Evolutionary conservation across 2,329 filamentous ascomycete species (phyloP).

Genomic region (Graphilbum ipis-grandicollis): DNA sequence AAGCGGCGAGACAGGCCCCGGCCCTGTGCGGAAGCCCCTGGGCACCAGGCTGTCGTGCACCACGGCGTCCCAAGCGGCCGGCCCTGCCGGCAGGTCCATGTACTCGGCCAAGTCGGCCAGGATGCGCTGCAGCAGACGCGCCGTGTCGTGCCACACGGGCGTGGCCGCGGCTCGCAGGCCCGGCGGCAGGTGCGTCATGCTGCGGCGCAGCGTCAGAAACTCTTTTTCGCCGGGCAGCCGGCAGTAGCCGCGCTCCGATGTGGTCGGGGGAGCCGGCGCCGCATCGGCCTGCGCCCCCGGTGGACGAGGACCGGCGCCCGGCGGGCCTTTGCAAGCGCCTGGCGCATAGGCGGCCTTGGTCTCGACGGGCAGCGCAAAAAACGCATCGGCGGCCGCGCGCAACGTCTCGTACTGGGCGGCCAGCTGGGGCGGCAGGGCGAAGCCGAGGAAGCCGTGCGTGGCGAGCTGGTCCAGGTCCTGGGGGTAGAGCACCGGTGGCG

Average conservation of each 20-base stretch:
- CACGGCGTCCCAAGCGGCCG: slow-evolving; percentile 7
- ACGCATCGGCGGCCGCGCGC: slow-evolving; percentile 4
- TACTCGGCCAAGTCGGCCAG: slow-evolving; percentile 8
- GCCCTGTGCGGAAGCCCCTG: too few species aligned
- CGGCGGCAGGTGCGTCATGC: slow-evolving; percentile 7
- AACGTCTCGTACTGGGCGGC: slow-evolving; percentile 3
- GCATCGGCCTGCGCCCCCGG: too few species aligned
- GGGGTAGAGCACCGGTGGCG: slow-evolving; percentile 9
- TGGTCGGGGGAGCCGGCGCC: too few species aligned
- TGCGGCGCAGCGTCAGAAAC: slow-evolving; percentile 9
- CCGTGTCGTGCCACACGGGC: slow-evolving; percentile 9
- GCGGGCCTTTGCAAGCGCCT: slow-evolving; percentile 2
- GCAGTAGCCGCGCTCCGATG: slow-evolving; percentile 9
- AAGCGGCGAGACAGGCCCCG: too few species aligned
- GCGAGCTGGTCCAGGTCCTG: slow-evolving; percentile 8
- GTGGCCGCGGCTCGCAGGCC: neutral
- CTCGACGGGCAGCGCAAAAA: slow-evolving; percentile 6
- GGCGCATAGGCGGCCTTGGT: slow-evolving; percentile 6
- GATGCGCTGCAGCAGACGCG: slow-evolving; percentile 9
- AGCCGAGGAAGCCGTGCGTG: slow-evolving; percentile 8
- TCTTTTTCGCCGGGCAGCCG: slow-evolving; percentile 9
- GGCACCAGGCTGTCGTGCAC: slow-evolving; percentile 7
- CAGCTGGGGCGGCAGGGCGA: slow-evolving; percentile 6
- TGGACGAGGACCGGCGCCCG: too few species aligned
- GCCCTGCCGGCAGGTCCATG: slow-evolving; percentile 4